Percentiles rank a stretch among this genome's conserved stretches.
Conservation (phyloP, 1,284 basidiomycete genomes). For the Ceratobasidium sp. region DNA sequence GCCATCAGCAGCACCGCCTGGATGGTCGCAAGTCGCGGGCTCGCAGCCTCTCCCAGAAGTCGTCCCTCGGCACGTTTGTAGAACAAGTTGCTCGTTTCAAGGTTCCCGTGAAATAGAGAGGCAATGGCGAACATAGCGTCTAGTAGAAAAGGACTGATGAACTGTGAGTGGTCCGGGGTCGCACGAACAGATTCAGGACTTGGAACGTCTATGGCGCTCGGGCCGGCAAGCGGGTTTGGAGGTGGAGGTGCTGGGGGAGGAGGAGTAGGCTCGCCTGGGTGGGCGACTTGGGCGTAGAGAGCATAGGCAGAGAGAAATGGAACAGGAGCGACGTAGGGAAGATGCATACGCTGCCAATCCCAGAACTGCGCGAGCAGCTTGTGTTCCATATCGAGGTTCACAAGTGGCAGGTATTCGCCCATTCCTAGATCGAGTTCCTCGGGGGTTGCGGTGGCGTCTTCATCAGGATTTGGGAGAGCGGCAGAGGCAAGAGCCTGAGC, state of each 20-base stretch:
- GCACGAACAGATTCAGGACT: conserved; percentile 9
- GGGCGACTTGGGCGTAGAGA: conserved; percentile 16
- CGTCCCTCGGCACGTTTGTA: conserved; percentile 18
- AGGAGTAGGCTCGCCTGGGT: conserved; percentile 31
- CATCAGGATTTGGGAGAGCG: not conserved
- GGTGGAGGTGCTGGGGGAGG: conserved; percentile 27
- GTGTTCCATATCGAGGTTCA: conserved; percentile 25
- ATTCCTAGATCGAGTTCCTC: conserved; percentile 31
- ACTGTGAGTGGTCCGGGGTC: conserved; percentile 18
- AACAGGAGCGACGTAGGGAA: conserved; percentile 33
- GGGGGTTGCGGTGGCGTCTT: too few relatives aligned
- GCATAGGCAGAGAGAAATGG: conserved; percentile 41
- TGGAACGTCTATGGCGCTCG: conserved; percentile 23
- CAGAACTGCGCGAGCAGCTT: conserved; percentile 38
- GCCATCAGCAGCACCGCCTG: conserved; percentile 19
- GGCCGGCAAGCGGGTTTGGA: conserved; percentile 27
- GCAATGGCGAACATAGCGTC: conserved; percentile 30
- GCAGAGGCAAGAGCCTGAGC: conserved; percentile 5
- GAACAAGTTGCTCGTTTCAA: conserved; percentile 12
- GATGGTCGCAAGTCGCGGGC: conserved; percentile 31
- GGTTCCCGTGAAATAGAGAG: conserved; percentile 18
- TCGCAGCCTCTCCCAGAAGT: conserved; percentile 13
- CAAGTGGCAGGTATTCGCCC: conserved; percentile 10
- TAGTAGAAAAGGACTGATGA: conserved; percentile 34
- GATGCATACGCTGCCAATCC: conserved; percentile 41